Conservation (phyloP, 768 basidiomycete species). For the Gelatoporia subvermispora region DNA sequence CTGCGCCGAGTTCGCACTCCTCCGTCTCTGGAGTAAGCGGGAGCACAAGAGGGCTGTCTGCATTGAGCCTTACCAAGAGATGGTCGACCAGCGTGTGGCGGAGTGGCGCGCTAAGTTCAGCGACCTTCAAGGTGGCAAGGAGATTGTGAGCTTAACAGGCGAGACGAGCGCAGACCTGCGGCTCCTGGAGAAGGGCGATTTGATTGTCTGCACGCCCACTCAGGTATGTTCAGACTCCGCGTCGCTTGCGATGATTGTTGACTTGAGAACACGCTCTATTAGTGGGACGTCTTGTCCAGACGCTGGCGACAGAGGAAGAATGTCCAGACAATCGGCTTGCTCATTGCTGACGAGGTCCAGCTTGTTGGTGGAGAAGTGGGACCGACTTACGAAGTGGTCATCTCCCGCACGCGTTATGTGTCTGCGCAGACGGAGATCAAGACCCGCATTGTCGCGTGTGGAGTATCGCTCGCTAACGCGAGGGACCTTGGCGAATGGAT, state of each 20-base stretch:
- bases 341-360: slow-evolving; percentile 95
- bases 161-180: slow-evolving; percentile 91
- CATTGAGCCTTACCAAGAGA: slow-evolving; percentile 95
- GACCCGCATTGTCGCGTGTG: slow-evolving; percentile 92
- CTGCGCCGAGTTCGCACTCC: slow-evolving; percentile 92
- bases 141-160: slow-evolving; percentile 89
- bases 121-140: slow-evolving; percentile 83
- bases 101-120: slow-evolving; percentile 91
- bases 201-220: slow-evolving; percentile 89
- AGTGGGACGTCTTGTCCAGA: slow-evolving; percentile 95
- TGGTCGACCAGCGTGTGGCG: slow-evolving; percentile 85
- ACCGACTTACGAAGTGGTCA: slow-evolving; percentile 92
- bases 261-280: slow-evolving; percentile 2
- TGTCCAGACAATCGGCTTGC: slow-evolving; percentile 85
- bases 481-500: slow-evolving; percentile 98
- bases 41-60: slow-evolving; percentile 85
- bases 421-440: slow-evolving; percentile 89
- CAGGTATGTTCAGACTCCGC: slow-evolving; percentile 51
- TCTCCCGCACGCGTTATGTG: slow-evolving; percentile 95
- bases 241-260: neutral
- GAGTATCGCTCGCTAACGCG: slow-evolving; percentile 93
- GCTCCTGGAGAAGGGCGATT: slow-evolving; percentile 83
- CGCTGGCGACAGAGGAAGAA: slow-evolving; percentile 97
- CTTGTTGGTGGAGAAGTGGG: slow-evolving; percentile 93
- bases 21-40: slow-evolving; percentile 90